phyloP scores from a whole-genome alignment of 768 basidiomycete species.

The Pisolithus sp. region DNA sequence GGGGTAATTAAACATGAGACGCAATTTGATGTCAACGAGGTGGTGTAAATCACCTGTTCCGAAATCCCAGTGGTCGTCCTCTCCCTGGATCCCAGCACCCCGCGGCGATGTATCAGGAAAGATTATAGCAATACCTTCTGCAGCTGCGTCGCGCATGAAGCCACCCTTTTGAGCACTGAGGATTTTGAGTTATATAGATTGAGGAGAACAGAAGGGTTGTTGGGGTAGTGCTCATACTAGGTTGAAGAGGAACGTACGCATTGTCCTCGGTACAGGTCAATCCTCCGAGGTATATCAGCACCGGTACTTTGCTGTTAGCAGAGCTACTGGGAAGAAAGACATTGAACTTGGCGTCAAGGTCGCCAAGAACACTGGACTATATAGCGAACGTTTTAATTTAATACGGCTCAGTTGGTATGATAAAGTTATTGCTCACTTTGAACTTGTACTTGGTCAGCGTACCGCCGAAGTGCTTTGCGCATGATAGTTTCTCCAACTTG shows the following conservation, averaged over 20 bases:
- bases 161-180: conserved; percentile 86
- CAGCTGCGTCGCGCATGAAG: conserved; percentile 80
- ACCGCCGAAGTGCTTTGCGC: conserved; percentile 78
- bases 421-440: conserved; percentile 40
- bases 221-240: not conserved
- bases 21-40: not conserved
- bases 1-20: not conserved
- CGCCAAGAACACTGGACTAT: conserved; percentile 68
- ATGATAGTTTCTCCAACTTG: conserved; percentile 61
- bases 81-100: conserved; percentile 80
- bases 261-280: conserved; percentile 91
- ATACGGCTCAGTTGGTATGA: not conserved
- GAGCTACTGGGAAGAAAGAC: conserved; percentile 75
- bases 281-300: conserved; percentile 86
- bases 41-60: conserved; percentile 53
- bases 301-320: conserved; percentile 48
- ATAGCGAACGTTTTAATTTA: not conserved
- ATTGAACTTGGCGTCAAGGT: conserved; percentile 73
- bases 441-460: conserved; percentile 82
- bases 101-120: conserved; percentile 94
- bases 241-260: conserved; percentile 44
- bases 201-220: no score
- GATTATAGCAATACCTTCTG: conserved; percentile 82
- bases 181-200: not conserved
- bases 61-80: conserved; percentile 83